Percentiles rank a stretch among this genome's conserved stretches.
Evolutionary conservation across 2,329 filamentous ascomycete genomes (phyloP).

Genomic region (Fusarium pseudonygamai): DNA sequence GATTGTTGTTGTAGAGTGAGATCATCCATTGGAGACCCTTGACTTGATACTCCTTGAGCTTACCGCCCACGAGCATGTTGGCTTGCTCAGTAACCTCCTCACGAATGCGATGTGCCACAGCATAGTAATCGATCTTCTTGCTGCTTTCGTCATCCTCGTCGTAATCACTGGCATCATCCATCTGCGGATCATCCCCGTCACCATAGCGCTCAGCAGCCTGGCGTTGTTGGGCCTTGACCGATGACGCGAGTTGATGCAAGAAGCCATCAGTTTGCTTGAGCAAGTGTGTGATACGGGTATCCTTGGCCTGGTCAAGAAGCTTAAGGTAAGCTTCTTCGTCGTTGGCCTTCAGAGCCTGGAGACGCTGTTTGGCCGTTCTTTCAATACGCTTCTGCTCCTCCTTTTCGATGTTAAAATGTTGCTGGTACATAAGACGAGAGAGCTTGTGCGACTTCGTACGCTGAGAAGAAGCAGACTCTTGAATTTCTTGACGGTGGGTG

Average conservation of each 20-base stretch:
- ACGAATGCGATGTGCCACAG: slow-evolving; percentile 94
- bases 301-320: slow-evolving; percentile 96
- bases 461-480: slow-evolving; percentile 72
- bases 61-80: slow-evolving; percentile 87
- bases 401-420: slow-evolving; percentile 97
- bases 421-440: slow-evolving; percentile 85
- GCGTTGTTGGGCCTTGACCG: slow-evolving; percentile 93
- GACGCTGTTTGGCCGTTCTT: slow-evolving; percentile 98
- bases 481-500: slow-evolving; percentile 82
- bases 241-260: slow-evolving; percentile 92
- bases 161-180: slow-evolving; percentile 72
- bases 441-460: slow-evolving; percentile 84
- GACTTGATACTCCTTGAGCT: slow-evolving; percentile 95
- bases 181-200: slow-evolving; percentile 61
- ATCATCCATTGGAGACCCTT: slow-evolving; percentile 99
- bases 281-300: slow-evolving; percentile 97
- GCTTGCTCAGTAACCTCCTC: slow-evolving; percentile 90
- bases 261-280: slow-evolving; percentile 98
- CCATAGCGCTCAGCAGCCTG: slow-evolving; percentile 83
- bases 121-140: slow-evolving; percentile 97
- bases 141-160: slow-evolving; percentile 75
- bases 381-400: slow-evolving; percentile 99
- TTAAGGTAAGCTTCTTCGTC: slow-evolving; percentile 99
- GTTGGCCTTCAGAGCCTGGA: slow-evolving; percentile 97
- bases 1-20: slow-evolving; percentile 99